Conservation (phyloP, 352 stramenopile genomes). For the Phytophthora fragariae region DNA sequence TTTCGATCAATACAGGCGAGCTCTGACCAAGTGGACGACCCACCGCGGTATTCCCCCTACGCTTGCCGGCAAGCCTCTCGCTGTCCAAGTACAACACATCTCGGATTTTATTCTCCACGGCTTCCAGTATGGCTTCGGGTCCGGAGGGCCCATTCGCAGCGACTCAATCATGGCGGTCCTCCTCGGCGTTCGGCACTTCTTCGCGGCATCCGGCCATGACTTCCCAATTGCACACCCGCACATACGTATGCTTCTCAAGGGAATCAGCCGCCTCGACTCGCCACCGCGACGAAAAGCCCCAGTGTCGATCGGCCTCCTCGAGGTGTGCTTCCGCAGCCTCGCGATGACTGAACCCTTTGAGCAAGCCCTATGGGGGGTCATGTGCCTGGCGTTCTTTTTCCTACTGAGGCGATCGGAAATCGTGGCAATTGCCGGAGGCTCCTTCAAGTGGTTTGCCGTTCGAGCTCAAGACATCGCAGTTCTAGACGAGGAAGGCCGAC, state of each 20-base stretch:
- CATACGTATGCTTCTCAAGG: conserved; percentile 13
- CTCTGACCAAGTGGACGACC: too few species aligned
- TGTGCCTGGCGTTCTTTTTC: conserved; percentile 8
- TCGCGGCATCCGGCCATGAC: neutral
- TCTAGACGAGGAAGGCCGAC: too few species aligned
- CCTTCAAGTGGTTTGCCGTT: conserved; percentile 3
- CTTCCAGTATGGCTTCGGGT: too few species aligned
- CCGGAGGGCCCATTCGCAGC: too few species aligned
- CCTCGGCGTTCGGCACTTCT: neutral
- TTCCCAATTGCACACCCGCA: conserved; percentile 3
- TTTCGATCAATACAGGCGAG: too few species aligned
- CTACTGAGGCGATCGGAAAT: neutral
- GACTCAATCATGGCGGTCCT: too few species aligned
- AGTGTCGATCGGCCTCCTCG: neutral
- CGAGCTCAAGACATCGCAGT: too few species aligned
- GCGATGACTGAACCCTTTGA: conserved; percentile 3
- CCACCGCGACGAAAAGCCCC: neutral
- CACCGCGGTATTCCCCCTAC: too few species aligned
- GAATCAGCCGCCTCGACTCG: conserved; percentile 8
- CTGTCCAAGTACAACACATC: too few species aligned
- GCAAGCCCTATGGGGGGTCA: conserved; percentile 3
- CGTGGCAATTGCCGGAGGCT: neutral
- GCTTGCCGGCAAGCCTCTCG: too few species aligned
- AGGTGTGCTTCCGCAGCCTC: conserved; percentile 9
- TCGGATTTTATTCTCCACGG: too few species aligned